Evolutionary conservation across 148 eudicot genomes (phyloP), one percentile per base, ranked within the genome.

Genomic region (Silene uniflora): DNA sequence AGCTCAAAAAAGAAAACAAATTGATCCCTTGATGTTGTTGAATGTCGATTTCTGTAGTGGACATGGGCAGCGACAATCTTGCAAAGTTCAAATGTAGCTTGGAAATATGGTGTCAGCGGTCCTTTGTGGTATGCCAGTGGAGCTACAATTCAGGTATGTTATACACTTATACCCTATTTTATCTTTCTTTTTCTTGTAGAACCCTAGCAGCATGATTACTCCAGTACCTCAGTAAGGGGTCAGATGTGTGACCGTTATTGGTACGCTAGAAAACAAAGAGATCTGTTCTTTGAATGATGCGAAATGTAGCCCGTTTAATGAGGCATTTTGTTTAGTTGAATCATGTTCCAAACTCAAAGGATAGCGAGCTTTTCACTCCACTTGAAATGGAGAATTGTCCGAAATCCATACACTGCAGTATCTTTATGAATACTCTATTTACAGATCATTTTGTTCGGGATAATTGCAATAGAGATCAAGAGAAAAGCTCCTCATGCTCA

Each of bases 101-200:
- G 98, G 98, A 77, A 92, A 77, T 90, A 92, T 85, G 98, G 98
- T 69, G 85, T 95, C 46, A 92, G 98, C 46, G 97, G 98, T 76
- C 97, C 97, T 25, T 92, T 92, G 81, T 95, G 98, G 98, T 95
- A 95, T 74, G 98, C 98, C 35, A 95, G 97, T 77, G 98, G 96
- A 1, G 98, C 97, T 62, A 85, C 93, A 71, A 89, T 95, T 72
- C 97, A 95, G 93, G 96, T 78, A 90, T 77, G 89, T 81, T 55
- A 19, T n/a, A n/a, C n/a, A n/a, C n/a, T n/a, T n/a, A n/a, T 10
- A 68, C 10, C 4, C 1, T 10, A 10, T 19, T 67, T 35, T 16
- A 46, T 69, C 42, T 69, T 29, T 44, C 27, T 23, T 13, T 56
- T 39, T 63, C 46, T 54, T 52, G 10, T 39, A 39, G 9, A n/a